Percentiles rank a stretch among this genome's conserved stretches.
phyloP scores from a whole-genome alignment of 225 moss, liverwort and hornwort genomes.

The Physcomitrium patens region DNA sequence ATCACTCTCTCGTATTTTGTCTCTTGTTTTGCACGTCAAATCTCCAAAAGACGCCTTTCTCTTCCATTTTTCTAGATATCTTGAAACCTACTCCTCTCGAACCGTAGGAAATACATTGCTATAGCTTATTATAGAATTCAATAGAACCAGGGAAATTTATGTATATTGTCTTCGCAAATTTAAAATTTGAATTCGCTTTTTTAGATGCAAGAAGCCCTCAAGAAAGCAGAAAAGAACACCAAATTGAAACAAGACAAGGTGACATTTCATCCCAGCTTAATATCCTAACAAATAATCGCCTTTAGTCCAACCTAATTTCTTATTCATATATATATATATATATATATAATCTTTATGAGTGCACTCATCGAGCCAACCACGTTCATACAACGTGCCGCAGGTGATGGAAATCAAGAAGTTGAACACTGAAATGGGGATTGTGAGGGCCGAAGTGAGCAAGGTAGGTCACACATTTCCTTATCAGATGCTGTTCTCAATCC shows the following conservation, averaged over 20 bases:
- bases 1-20: too few species aligned
- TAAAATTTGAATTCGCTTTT: constrained; percentile 1
- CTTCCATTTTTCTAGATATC: too few species aligned
- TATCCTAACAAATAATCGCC: background rate
- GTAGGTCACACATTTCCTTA: constrained; percentile 38
- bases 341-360: too few species aligned
- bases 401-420: constrained; percentile 83
- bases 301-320: too few species aligned
- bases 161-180: background rate
- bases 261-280: background rate
- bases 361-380: background rate
- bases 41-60: too few species aligned
- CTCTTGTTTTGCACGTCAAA: background rate
- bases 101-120: background rate
- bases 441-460: constrained; percentile 88
- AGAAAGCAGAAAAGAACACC: constrained; percentile 75
- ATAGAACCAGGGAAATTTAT: background rate
- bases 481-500: background rate
- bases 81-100: background rate
- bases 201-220: constrained; percentile 91
- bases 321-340: too few species aligned
- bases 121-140: too few species aligned
- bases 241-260: constrained; percentile 93
- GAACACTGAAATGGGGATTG: constrained; percentile 63
- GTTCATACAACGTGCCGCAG: constrained; percentile 39